Conservation (phyloP, 257 asterid species). For the Verbena officinalis region DNA sequence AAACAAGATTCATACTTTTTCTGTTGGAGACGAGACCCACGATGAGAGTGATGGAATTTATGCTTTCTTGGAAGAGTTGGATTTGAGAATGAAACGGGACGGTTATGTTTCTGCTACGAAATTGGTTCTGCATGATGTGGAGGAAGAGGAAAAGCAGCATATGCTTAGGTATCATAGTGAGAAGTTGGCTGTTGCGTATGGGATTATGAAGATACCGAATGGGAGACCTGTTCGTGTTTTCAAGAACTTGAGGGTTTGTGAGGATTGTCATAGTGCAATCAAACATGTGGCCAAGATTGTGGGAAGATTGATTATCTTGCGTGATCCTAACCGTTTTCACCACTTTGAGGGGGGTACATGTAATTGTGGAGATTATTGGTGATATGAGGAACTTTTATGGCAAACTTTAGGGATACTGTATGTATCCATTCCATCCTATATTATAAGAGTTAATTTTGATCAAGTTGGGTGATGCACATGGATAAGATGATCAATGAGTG, state of each 20-base stretch:
- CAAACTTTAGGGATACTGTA: too few relatives aligned
- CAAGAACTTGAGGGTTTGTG: slow-evolving; percentile 90
- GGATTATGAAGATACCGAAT: slow-evolving; percentile 66
- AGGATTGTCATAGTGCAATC: slow-evolving; percentile 85
- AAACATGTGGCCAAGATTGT: slow-evolving; percentile 77
- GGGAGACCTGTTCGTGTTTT: slow-evolving; percentile 87
- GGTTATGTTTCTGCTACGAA: slow-evolving; percentile 81
- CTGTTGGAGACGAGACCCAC: slow-evolving; percentile 81
- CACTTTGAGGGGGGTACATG: slow-evolving; percentile 83
- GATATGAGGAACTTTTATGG: slow-evolving; percentile 1
- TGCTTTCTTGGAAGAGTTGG: slow-evolving; percentile 76
- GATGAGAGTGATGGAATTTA: slow-evolving; percentile 59
- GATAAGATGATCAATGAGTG: too few relatives aligned
- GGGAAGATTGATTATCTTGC: slow-evolving; percentile 72
- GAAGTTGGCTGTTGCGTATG: slow-evolving; percentile 87
- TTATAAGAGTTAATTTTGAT: background rate
- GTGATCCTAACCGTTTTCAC: slow-evolving; percentile 94
- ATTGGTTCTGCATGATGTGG: slow-evolving; percentile 90
- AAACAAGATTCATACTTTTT: slow-evolving; percentile 73
- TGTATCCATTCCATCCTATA: too few relatives aligned
- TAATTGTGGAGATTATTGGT: slow-evolving; percentile 97
- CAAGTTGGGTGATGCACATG: too few relatives aligned
- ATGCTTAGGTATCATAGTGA: slow-evolving; percentile 95
- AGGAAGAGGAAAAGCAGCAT: slow-evolving; percentile 89
- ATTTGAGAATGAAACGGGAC: slow-evolving; percentile 61